Conservation (phyloP, 768 basidiomycete species). For the Psilocybe subaeruginosa region DNA sequence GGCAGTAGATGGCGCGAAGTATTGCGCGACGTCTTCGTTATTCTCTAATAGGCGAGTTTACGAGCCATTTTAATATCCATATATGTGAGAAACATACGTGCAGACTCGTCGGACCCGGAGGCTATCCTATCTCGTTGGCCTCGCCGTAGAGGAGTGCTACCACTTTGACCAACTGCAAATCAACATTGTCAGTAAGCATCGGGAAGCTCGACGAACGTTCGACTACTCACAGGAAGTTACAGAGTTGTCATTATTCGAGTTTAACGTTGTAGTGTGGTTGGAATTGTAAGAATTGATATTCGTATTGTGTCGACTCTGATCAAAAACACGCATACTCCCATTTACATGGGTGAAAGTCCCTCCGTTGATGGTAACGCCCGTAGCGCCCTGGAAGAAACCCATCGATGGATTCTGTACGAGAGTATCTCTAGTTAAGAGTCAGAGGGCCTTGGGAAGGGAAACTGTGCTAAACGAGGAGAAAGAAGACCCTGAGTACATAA, state of each 20-base stretch:
- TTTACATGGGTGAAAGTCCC: slow-evolving; percentile 17
- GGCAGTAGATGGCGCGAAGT: slow-evolving; percentile 3
- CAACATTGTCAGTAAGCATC: neutral
- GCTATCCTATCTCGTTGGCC: neutral
- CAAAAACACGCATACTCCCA: slow-evolving; percentile 5
- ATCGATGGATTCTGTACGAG: neutral
- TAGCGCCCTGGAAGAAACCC: too few species aligned
- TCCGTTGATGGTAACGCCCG: slow-evolving; percentile 13
- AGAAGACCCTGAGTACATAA: too few species aligned
- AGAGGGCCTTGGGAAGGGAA: neutral
- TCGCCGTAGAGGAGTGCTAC: neutral
- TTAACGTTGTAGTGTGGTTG: neutral
- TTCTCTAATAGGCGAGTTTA: neutral
- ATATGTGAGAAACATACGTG: neutral
- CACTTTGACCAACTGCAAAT: neutral
- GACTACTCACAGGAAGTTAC: slow-evolving; percentile 3
- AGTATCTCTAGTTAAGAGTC: too few species aligned
- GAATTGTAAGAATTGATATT: slow-evolving; percentile 21
- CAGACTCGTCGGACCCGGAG: neutral
- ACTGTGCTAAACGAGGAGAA: neutral
- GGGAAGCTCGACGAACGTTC: neutral
- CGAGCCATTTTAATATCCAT: neutral
- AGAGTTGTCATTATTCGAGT: slow-evolving; percentile 9
- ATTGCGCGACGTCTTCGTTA: neutral
- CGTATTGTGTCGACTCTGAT: slow-evolving; percentile 16